Evolutionary conservation across 805 yeast species (phyloP), one percentile per base, ranked within the genome.

Genomic region (Ogataea pini): DNA sequence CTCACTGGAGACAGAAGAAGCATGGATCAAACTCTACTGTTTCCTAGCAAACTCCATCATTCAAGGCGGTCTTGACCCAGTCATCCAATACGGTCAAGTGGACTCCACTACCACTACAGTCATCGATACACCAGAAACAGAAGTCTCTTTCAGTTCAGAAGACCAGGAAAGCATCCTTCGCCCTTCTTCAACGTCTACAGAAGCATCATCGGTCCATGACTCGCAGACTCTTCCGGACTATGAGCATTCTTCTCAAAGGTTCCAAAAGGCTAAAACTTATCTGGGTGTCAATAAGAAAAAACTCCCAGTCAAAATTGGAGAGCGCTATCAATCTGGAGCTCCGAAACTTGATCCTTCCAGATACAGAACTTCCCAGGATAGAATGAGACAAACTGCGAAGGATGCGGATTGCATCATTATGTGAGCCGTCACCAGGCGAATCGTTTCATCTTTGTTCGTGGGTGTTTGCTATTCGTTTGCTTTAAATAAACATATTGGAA

Each of bases 11-110:
- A 62, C 84, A 36, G 90, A 85, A 59, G 75, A 79, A 48, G 77
- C 83, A 47, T 86, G 92, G 91, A 78, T 85, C 46, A 79, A 83
- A 58, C 68, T 86, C 18, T 86, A 83, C 67, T 71, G 83, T 48
- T 86, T 81, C 62, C 67, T 86, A 55, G 83, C 90, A 22, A 85
- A 86, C 64, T 76, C 85, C 18, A 75, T 86, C 38, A 59, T 85
- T 16, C 85, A 82, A 60, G 78, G 78, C 48, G 85, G 84, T 31
- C 68, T 76, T 36, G 84, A 79, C 54, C 83, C 84, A 2, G 55
- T 68, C 2, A 57, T 69, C 41, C 61, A 57, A 32, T 68, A 67
- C 36, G 60, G 47, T 12, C 40, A 46, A 17, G 28, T 17, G 12
- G 48, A 49, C 17, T 34, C 37, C n/a, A 16, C 8, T 7, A 3